phyloP scores from a whole-genome alignment of 805 yeast genomes.

The Zygosaccharomyces bisporus region DNA sequence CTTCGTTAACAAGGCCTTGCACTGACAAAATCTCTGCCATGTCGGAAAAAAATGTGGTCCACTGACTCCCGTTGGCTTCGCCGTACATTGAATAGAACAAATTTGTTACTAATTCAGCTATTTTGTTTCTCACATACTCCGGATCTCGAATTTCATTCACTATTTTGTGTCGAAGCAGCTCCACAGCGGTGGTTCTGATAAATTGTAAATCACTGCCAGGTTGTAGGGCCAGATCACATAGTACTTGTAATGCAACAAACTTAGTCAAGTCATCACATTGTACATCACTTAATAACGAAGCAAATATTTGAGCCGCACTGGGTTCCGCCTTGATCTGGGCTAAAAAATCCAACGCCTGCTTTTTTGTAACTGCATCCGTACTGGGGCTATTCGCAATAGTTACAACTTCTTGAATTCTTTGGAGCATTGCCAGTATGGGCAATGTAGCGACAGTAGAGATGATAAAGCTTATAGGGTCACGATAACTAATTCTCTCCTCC shows the following conservation, averaged over 20 bases:
- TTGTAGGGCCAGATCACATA: constrained; percentile 25
- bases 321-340: constrained; percentile 28
- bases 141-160: constrained; percentile 23
- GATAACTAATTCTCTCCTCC: not conserved
- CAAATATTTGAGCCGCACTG: constrained; percentile 28
- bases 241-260: constrained; percentile 34
- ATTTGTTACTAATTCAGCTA: constrained; percentile 34
- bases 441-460: not conserved
- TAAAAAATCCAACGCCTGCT: constrained; percentile 44
- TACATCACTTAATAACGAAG: constrained; percentile 25
- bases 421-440: constrained; percentile 19
- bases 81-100: constrained; percentile 35
- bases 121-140: constrained; percentile 35
- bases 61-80: constrained; percentile 28
- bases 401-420: constrained; percentile 84
- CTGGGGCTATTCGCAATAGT: constrained; percentile 72
- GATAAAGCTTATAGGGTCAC: not conserved
- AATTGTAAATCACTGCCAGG: constrained; percentile 15
- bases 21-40: constrained; percentile 26
- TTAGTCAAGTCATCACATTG: constrained; percentile 29
- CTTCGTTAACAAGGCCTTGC: constrained; percentile 15
- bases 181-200: constrained; percentile 26
- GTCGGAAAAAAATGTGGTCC: constrained; percentile 35
- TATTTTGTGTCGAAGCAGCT: constrained; percentile 24
- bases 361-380: constrained; percentile 57